These are phyloP conservation scores for Canavalia gladiata DNA, from an alignment of 306 rosid genomes.

Conservation along the genomic window DNA sequence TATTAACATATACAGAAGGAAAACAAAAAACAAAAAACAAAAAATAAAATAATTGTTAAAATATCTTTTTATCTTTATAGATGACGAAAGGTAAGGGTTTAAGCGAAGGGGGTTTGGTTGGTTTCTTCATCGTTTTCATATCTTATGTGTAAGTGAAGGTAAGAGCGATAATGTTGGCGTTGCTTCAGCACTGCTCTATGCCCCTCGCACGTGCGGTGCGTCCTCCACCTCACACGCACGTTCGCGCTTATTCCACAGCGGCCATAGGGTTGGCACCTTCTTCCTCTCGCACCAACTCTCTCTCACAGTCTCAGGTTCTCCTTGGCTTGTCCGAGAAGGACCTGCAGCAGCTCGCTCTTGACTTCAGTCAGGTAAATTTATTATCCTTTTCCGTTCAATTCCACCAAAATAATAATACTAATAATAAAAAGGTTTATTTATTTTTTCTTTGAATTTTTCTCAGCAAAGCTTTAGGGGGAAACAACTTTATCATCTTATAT, in stretches of 20 bases:
- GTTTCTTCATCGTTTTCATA: constrained; percentile 15
- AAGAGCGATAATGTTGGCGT: constrained; percentile 56
- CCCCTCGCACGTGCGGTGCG: constrained; percentile 71
- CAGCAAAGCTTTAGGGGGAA: constrained; percentile 90
- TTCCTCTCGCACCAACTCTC: constrained; percentile 46
- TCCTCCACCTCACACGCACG: constrained; percentile 43
- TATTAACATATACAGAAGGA: too few species aligned
- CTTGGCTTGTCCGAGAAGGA: constrained; percentile 87
- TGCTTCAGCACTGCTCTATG: constrained; percentile 69
- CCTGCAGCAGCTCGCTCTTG: constrained; percentile 79
- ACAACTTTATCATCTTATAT: constrained; percentile 88
- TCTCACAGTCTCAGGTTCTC: constrained; percentile 60
- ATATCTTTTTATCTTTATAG: too few species aligned
- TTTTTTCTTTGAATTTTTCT: constrained; percentile 35
- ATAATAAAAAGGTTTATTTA: too few species aligned
- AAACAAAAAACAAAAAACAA: neutral
- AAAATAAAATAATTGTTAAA: too few species aligned
- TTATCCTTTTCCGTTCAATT: neutral
- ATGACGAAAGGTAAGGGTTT: constrained; percentile 48
- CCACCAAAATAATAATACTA: neutral
- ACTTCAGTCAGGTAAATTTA: constrained; percentile 75
- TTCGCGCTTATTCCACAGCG: constrained; percentile 52
- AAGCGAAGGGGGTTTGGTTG: neutral
- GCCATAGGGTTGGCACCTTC: constrained; percentile 47
- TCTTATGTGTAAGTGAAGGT: neutral